phyloP scores from a whole-genome alignment of 345 rosid genomes.

The Corchorus olitorius region DNA sequence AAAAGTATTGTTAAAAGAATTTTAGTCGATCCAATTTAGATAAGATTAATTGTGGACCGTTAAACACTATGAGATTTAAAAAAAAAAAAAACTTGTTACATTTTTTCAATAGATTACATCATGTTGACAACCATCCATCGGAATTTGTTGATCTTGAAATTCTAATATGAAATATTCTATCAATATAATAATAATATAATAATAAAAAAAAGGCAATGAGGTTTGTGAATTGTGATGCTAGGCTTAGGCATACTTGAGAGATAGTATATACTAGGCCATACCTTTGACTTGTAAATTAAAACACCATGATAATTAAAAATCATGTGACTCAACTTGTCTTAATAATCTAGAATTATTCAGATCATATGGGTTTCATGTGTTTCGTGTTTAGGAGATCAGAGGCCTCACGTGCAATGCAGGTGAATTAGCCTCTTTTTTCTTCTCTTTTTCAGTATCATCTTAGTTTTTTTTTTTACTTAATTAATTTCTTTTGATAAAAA shows the following conservation, averaged over 20 bases:
- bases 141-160: too few species aligned
- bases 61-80: too few species aligned
- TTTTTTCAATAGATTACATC: too few species aligned
- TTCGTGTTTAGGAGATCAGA: slow-evolving; percentile 12
- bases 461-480: background rate
- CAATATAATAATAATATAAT: too few species aligned
- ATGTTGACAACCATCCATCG: too few species aligned
- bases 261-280: background rate
- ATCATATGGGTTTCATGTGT: slow-evolving; percentile 31
- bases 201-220: too few species aligned
- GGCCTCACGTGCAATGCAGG: slow-evolving; percentile 23
- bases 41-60: too few species aligned
- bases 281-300: background rate
- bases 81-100: too few species aligned
- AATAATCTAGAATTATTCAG: slow-evolving; percentile 18
- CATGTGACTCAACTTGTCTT: slow-evolving; percentile 2
- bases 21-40: too few species aligned
- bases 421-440: background rate
- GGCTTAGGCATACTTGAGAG: slow-evolving; percentile 3
- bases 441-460: background rate
- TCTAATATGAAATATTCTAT: too few species aligned
- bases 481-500: background rate
- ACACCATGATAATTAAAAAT: slow-evolving; percentile 6
- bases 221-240: too few species aligned
- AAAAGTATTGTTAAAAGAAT: too few species aligned